Conservation (phyloP, 805 yeast genomes). For the Saturnispora sanitii region DNA sequence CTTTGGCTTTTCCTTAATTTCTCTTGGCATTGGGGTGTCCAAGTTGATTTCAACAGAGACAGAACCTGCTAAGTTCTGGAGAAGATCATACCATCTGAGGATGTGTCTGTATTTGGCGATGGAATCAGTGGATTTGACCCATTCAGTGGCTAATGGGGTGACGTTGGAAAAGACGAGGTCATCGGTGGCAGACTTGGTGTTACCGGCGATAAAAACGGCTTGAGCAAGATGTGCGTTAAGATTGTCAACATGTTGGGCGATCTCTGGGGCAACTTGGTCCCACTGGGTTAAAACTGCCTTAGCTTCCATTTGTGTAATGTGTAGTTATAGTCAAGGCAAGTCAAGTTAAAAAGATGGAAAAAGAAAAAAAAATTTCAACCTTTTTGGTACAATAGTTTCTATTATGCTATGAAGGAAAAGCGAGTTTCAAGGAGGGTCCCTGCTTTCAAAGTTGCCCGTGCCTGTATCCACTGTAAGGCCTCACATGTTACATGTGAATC, state of each 20-base stretch:
- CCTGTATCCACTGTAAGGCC: constrained; percentile 84
- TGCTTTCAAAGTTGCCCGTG: constrained; percentile 62
- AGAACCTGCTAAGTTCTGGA: constrained; percentile 47
- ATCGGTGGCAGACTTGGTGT: constrained; percentile 61
- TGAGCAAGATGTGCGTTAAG: constrained; percentile 64
- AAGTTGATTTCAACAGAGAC: constrained; percentile 48
- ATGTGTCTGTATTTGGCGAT: constrained; percentile 68
- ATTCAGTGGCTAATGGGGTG: constrained; percentile 47
- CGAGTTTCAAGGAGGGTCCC: constrained; percentile 25
- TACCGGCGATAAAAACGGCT: constrained; percentile 63
- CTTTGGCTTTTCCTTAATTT: constrained; percentile 29
- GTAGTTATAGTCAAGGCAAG: not conserved
- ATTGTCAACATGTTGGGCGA: constrained; percentile 42
- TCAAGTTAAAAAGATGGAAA: not conserved
- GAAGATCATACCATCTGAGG: constrained; percentile 83
- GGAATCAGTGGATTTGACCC: constrained; percentile 42
- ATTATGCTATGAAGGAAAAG: not conserved
- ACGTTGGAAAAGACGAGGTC: constrained; percentile 56
- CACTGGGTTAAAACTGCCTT: constrained; percentile 70
- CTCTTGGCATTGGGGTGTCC: constrained; percentile 58
- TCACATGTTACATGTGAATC: constrained; percentile 91
- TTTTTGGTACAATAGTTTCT: too few relatives aligned
- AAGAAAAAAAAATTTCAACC: not conserved
- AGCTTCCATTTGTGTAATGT: constrained; percentile 20
- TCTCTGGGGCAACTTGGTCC: constrained; percentile 47